Percentiles rank a stretch among this genome's conserved stretches.
Evolutionary conservation across 306 rosid species (phyloP).

Genomic region (Ormosia emarginata): DNA sequence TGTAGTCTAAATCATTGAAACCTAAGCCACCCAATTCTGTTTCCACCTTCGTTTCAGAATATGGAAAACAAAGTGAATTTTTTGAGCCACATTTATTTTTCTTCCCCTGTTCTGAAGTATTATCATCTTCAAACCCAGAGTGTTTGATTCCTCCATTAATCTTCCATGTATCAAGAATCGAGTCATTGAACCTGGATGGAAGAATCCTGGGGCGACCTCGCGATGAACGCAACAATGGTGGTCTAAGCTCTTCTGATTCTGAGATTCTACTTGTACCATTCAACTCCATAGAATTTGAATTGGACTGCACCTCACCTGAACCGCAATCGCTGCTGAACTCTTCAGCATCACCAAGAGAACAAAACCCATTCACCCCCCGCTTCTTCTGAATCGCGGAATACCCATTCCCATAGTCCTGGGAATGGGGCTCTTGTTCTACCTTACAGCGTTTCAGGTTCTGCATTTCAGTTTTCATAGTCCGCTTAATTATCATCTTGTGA

Average conservation of each 20-base stretch:
- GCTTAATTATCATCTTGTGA: slow-evolving; percentile 55
- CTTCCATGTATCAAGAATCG: slow-evolving; percentile 41
- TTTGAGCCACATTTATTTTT: slow-evolving; percentile 11
- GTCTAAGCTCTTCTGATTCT: slow-evolving; percentile 4
- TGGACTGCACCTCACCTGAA: slow-evolving; percentile 30
- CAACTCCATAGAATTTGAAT: slow-evolving; percentile 30
- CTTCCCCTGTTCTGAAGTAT: slow-evolving; percentile 18
- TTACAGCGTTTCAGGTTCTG: slow-evolving; percentile 59
- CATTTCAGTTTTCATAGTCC: slow-evolving; percentile 48
- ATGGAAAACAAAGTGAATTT: slow-evolving; percentile 13
- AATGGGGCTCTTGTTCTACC: slow-evolving; percentile 41
- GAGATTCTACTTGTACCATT: slow-evolving; percentile 12
- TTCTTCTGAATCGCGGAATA: slow-evolving; percentile 42
- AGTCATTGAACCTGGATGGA: slow-evolving; percentile 64
- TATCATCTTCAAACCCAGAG: slow-evolving; percentile 22
- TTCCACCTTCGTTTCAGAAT: slow-evolving; percentile 20
- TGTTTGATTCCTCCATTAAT: slow-evolving; percentile 1
- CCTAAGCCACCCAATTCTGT: neutral
- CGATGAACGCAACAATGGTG: slow-evolving; percentile 43
- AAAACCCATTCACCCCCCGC: slow-evolving; percentile 21
- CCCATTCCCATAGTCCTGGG: slow-evolving; percentile 3
- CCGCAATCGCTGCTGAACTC: slow-evolving; percentile 26
- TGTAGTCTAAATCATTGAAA: slow-evolving; percentile 18
- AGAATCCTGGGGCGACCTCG: slow-evolving; percentile 57
- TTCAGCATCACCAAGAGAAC: slow-evolving; percentile 26